Base-by-base conservation (phyloP, 805 yeast species). In the Tetrapisispora fleetii region DNA sequence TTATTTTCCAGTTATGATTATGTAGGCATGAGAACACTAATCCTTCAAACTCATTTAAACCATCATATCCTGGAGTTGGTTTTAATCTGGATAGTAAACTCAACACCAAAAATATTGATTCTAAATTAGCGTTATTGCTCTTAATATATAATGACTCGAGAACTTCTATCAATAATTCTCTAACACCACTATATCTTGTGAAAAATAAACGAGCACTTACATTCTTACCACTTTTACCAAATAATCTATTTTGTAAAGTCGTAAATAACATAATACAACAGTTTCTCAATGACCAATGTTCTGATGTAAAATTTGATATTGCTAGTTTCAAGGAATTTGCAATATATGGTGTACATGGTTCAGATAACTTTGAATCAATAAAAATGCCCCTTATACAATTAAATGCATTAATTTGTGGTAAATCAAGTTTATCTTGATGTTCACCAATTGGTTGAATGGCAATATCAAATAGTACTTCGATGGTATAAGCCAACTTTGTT, bases 231-330 rank as follows among this genome's bases (percentile, higher is more conserved):
- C 55, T 48, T 62, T 75, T 76, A 1, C 95, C 95, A 65, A 91
- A 90, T 5, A 93, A 59, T 51, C 91, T 74, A 50, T 82, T 83
- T 58, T 87, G 93, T 39, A 91, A 65, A 0, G 95, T 81, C 0
- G 95, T 82, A 62, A 89, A 91, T 38, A 91, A 71, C 98, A 91
- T 93, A 18, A 90, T 84, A 0, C 95, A 88, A 64, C 97, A 87
- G 62, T 91, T 91, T 59, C 96, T 74, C 27, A 91, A 75, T 0
- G 95, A 80, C 98, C 98, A 91, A 22, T 80, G 71, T 2, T 74
- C 68, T 1, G 85, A 78, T 1, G 77, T 72, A 64, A 91, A 87
- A 35, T 80, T 74, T 2, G 67, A 57, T 40, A 93, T 71, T 0
- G 95, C 72, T 19, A 86, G 62, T 24, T 73, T 71, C 27, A 91